phyloP scores from a whole-genome alignment of 1,139 yeast species.

The Hyphopichia wangnamkhiaoensis region DNA sequence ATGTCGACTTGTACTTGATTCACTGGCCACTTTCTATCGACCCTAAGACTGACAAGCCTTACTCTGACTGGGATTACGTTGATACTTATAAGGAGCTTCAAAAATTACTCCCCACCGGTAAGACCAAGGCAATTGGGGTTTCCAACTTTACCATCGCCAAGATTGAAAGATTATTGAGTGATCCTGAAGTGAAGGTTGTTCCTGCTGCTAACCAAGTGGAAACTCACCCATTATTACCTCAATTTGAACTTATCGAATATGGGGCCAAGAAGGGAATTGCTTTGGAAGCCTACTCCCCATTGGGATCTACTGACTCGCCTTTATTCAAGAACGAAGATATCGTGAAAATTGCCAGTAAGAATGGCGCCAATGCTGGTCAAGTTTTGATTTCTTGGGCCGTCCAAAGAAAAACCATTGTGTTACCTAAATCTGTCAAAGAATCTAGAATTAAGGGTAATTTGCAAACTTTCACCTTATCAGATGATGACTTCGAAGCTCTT shows the following conservation, averaged over 20 bases:
- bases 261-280: constrained; percentile 45
- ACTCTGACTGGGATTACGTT: constrained; percentile 49
- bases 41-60: constrained; percentile 30
- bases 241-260: constrained; percentile 46
- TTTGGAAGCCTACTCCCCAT: constrained; percentile 60
- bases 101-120: constrained; percentile 53
- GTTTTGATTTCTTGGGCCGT: constrained; percentile 57
- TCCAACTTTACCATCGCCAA: constrained; percentile 63
- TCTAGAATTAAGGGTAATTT: constrained; percentile 36
- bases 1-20: constrained; percentile 74
- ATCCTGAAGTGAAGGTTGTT: constrained; percentile 37
- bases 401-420: constrained; percentile 50
- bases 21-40: constrained; percentile 77
- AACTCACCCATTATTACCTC: constrained; percentile 60
- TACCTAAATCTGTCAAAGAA: constrained; percentile 53
- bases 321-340: constrained; percentile 45
- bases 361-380: constrained; percentile 44
- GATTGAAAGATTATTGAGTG: constrained; percentile 51
- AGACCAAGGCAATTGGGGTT: constrained; percentile 71
- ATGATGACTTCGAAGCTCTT: constrained; percentile 35
- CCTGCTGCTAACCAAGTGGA: constrained; percentile 64
- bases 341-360: constrained; percentile 43
- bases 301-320: constrained; percentile 59
- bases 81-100: constrained; percentile 72
- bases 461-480: constrained; percentile 28